phyloP scores from a whole-genome alignment of 495 filamentous ascomycete genomes.

The Penicillium turbatum region DNA sequence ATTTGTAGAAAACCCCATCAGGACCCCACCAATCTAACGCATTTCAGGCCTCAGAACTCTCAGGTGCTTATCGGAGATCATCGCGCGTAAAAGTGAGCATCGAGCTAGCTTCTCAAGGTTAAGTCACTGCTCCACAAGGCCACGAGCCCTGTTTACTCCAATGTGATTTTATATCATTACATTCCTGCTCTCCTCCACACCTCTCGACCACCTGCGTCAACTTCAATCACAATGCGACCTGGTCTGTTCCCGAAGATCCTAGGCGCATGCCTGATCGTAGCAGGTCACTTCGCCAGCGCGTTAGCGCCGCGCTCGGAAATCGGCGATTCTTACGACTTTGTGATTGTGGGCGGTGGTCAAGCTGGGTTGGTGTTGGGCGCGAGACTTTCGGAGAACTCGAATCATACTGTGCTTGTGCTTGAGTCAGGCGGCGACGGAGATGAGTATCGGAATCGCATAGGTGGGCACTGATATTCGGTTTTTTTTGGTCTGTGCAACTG shows the following conservation, averaged over 20 bases:
- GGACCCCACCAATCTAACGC: background rate
- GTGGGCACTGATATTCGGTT: slow-evolving; percentile 14
- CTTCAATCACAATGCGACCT: background rate
- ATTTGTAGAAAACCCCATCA: background rate
- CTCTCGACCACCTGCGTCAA: background rate
- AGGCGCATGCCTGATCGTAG: background rate
- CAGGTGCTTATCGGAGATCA: slow-evolving; percentile 2
- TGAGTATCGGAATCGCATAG: slow-evolving; percentile 32
- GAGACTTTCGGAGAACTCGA: slow-evolving; percentile 23
- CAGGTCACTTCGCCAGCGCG: slow-evolving; percentile 3
- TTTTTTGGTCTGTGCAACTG: background rate
- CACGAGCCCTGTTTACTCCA: background rate
- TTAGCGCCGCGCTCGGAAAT: slow-evolving; percentile 29
- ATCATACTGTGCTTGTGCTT: slow-evolving; percentile 39
- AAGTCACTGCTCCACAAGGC: background rate
- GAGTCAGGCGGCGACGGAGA: slow-evolving; percentile 40
- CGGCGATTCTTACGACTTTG: slow-evolving; percentile 40
- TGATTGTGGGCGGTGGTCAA: slow-evolving; percentile 45
- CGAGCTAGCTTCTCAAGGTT: background rate
- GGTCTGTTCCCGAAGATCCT: background rate
- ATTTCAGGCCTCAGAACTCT: background rate
- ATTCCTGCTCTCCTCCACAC: background rate
- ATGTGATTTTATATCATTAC: background rate
- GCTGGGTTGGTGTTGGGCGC: slow-evolving; percentile 31
- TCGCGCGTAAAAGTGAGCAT: background rate